phyloP scores from a whole-genome alignment of 2,329 filamentous ascomycete genomes.

The Fusarium neocosmosporiellum region DNA sequence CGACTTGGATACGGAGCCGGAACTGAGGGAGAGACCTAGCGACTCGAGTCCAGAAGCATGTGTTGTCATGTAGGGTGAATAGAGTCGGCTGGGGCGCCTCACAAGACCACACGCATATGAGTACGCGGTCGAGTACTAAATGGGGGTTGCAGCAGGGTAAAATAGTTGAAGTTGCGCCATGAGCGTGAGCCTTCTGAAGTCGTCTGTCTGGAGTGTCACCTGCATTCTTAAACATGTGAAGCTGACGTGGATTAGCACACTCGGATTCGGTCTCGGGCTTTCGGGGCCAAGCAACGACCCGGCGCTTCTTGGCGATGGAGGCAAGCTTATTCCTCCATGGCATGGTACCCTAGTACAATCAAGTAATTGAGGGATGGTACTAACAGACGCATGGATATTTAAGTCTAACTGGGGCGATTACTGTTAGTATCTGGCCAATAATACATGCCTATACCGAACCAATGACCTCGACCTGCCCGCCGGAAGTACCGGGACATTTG shows the following conservation, averaged over 20 bases:
- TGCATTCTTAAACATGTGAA: neutral
- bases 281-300: neutral
- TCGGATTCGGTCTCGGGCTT: neutral
- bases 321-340: neutral
- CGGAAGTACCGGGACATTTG: neutral
- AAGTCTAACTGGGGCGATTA: fast-evolving
- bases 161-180: neutral
- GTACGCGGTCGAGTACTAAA: neutral
- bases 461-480: neutral
- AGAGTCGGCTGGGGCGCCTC: neutral
- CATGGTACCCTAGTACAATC: neutral
- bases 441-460: neutral
- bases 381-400: neutral
- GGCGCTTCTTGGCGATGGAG: neutral
- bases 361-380: neutral
- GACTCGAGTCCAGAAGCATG: neutral
- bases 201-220: neutral
- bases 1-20: neutral
- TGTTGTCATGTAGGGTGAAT: neutral
- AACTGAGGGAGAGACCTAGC: neutral
- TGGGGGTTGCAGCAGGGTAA: neutral
- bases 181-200: neutral
- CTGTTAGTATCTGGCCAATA: neutral
- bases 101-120: neutral
- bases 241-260: neutral